Evolutionary conservation across 306 rosid species (phyloP), one percentile per base, ranked within the genome.

Genomic region (Parietaria judaica): DNA sequence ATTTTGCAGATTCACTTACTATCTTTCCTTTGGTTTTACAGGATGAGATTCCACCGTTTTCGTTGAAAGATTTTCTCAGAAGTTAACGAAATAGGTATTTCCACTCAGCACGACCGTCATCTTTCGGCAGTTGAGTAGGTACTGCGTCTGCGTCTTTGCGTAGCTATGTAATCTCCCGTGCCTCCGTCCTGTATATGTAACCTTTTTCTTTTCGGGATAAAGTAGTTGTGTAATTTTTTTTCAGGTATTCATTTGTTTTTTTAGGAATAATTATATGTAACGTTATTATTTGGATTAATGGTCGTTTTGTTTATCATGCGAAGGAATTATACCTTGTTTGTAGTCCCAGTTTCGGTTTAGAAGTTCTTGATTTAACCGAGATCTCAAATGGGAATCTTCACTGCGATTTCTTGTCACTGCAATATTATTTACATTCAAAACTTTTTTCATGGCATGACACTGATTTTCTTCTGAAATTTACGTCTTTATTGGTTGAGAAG

Each of bases 31-130:
- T 36, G 72, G 66, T 49, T 48, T 73, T 79, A 77, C 72, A 92
- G 99, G 96, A 88, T 47, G 84, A 75, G 14, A 69, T 67, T 54
- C 84, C 75, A 4, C 56, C 86, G 17, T 92, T 92, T 79, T 82
- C 90, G 66, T 70, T 86, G 71, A 68, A 72, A 76, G 85, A 90
- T 66, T 90, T 86, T 62, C 81, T 90, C 58, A 75, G 79, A 73
- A 77, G 95, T 73, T 86, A 74, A 69, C 63, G 17, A 39, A 58
- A 36, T 39, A 61, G 60, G 55, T 34, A 6, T n/a, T 71, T 51
- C 66, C 15, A 36, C 73, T 70, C 60, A 48, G 66, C 60, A 34
- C 45, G 7, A 41, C 9, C 58, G 31, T 23, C 14, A 41, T 63
- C 16, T 41, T 38, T 54, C 6, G 67, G 66, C 70, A 65, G 64